Percentiles rank a stretch among this genome's conserved stretches.
phyloP scores from a whole-genome alignment of 768 basidiomycete genomes.

The Nevesoporus exiguus region DNA sequence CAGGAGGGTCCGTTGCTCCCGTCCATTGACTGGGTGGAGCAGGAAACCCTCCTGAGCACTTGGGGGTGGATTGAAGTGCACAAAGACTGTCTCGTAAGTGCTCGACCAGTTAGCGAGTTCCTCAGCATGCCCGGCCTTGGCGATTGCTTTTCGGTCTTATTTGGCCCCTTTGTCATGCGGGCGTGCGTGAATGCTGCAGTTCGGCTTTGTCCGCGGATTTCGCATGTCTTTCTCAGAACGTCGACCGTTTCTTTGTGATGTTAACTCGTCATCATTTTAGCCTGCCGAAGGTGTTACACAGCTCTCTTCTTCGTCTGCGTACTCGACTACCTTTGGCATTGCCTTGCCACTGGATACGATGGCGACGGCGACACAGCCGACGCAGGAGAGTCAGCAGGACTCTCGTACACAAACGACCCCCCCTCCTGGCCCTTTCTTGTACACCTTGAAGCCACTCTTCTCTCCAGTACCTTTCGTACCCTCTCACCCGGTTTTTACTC shows the following conservation, averaged over 20 bases:
- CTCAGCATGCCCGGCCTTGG: neutral
- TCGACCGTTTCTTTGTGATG: neutral
- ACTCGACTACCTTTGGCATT: constrained; percentile 45
- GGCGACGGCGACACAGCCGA: constrained; percentile 27
- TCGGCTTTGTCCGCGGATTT: constrained; percentile 7
- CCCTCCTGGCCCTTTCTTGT: constrained; percentile 40
- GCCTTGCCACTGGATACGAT: constrained; percentile 34
- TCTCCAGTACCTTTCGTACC: constrained; percentile 76
- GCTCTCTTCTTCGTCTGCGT: constrained; percentile 39
- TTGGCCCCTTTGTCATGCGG: neutral
- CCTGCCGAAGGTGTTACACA: constrained; percentile 21
- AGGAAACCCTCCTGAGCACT: constrained; percentile 62
- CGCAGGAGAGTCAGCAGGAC: constrained; percentile 27
- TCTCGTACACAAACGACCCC: constrained; percentile 19
- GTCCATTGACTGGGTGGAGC: constrained; percentile 73
- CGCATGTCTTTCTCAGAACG: constrained; percentile 5
- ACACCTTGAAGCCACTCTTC: constrained; percentile 57
- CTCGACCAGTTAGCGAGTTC: neutral
- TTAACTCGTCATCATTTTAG: constrained; percentile 25
- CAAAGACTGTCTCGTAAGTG: constrained; percentile 63
- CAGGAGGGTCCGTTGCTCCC: constrained; percentile 66
- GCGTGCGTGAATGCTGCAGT: neutral
- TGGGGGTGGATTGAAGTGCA: constrained; percentile 75
- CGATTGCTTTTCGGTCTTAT: constrained; percentile 3
- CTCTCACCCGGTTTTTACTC: constrained; percentile 65